Evolutionary conservation across 2,329 filamentous ascomycete species (phyloP), one percentile per base, ranked within the genome.

Genomic region (Bipolaris victoriae): DNA sequence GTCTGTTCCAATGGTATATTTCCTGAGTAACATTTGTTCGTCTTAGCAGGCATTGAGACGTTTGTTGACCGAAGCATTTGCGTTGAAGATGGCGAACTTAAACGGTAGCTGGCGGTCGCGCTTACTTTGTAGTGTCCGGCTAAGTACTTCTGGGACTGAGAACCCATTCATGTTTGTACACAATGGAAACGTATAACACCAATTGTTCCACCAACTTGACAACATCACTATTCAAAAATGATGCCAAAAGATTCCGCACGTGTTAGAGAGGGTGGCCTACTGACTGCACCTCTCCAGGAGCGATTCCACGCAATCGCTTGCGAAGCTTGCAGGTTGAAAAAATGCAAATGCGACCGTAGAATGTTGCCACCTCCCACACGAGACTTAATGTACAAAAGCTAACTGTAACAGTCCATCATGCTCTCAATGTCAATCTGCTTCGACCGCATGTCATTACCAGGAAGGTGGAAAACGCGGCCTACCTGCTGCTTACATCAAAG

Each of bases 321-420:
- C 55, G 68, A 71, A 26, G 60, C 60, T 18, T 71, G 68, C 52
- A 65, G 68, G 20, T 55, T 66, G 35, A 71, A 67, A 47, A 70
- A 71, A 43, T 69, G 66, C 57, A 70, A 63, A 62, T 71, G 68
- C 43, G 68, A 71, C 46, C 64, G 68, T 9, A 67, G 46, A 48
- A 50, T 69, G 68, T 69, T 1, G 61, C 56, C 44, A n/a, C 37
- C 13, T 29, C 18, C 5, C 22, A 35, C 15, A 15, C 20, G 9
- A 18, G 40, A n/a, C 20, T 15, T 2, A 15, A 33, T 13, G 24
- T 40, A 13, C 7, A 16, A 35, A 46, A 39, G 31, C 52, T 57
- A 40, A 52, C 33, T 7, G 20, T 6, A 31, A 9, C 45, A 71
- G 69, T 18, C 69, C 69, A n/a, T 53, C 53, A 26, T 71, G 69